Evolutionary conservation across 495 filamentous ascomycete genomes (phyloP), one percentile per base, ranked within the genome.

Genomic region (Xylaria telfairii): DNA sequence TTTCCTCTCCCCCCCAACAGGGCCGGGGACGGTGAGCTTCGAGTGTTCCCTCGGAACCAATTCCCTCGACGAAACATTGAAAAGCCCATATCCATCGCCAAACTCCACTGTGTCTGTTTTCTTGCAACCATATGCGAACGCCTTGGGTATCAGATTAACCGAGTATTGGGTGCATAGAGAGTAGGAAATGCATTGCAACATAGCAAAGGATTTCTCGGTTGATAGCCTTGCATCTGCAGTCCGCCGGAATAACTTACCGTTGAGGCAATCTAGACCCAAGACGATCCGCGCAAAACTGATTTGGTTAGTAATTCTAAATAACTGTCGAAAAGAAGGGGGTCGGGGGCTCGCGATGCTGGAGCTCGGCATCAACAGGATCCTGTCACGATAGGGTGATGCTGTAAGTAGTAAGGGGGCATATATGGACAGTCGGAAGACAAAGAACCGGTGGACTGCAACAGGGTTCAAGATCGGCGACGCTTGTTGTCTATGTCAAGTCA

Each of bases 391-490:
- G 37, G 41, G 44, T 53, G 34, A 37, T 53, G 67, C 46, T 46
- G 51, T 69, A 47, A 69, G 56, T 59, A 64, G 15, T 34, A 49
- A 41, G 68, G 41, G 39, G 13, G 39, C 39, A 26, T n/a, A 41
- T n/a, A 39, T 56, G 24, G 65, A 60, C 56, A 47, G 26, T 53
- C 32, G 32, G 41, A 65, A 70, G 71, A 26, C 41, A 69, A 47
- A 37, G 21, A 70, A 46, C 62, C 37, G 47, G 30, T 46, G 44
- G 12, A 62, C 26, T 26, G 60, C 42, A 30, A 63, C 54, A 65
- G 17, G 59, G 12, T 53, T 85, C 73, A 84, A 72, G 82, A 81
- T 68, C 84, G 84, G 81, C 79, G 84, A 79, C 84, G 84, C 83
- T 86, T 86, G 83, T 81, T 64, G 70, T 82, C 84, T 86, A 72